A percentile compares a stretch with the other conserved stretches of the same genome.
phyloP scores from a whole-genome alignment of 2,329 filamentous ascomycete genomes.

The Capronia epimyces region DNA sequence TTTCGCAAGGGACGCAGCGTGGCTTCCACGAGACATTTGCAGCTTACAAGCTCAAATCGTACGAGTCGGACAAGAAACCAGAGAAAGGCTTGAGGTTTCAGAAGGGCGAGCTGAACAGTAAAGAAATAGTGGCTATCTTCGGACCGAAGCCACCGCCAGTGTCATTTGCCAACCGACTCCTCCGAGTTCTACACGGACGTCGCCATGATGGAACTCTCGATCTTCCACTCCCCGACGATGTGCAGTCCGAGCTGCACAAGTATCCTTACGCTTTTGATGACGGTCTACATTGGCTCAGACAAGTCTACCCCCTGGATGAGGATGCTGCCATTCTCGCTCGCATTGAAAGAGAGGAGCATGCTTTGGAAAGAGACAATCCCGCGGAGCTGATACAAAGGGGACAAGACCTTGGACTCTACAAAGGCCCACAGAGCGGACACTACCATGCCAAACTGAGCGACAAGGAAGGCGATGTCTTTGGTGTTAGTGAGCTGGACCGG shows the following conservation, averaged over 20 bases:
- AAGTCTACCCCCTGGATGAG: constrained; percentile 42
- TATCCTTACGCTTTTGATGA: constrained; percentile 34
- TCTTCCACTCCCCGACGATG: constrained; percentile 39
- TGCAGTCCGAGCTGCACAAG: constrained; percentile 31
- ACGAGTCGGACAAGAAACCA: constrained; percentile 19
- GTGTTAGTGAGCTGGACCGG: constrained; percentile 40
- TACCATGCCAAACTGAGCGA: constrained; percentile 40
- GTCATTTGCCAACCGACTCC: constrained; percentile 24
- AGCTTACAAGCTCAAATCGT: constrained; percentile 16
- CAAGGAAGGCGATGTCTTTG: constrained; percentile 38
- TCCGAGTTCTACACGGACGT: constrained; percentile 40
- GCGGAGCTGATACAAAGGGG: constrained; percentile 32
- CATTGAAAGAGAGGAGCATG: constrained; percentile 32
- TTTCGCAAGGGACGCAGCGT: constrained; percentile 6
- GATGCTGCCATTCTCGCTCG: constrained; percentile 45
- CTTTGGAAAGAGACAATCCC: constrained; percentile 22
- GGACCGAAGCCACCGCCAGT: constrained; percentile 14
- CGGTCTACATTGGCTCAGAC: constrained; percentile 39
- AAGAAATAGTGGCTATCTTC: constrained; percentile 22
- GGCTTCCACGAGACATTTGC: constrained; percentile 11
- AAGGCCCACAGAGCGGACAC: constrained; percentile 37
- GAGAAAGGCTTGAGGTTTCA: constrained; percentile 27
- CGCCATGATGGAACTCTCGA: constrained; percentile 44
- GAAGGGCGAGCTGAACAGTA: constrained; percentile 12
- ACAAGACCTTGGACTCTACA: constrained; percentile 37